Base-by-base conservation (phyloP, 2,329 filamentous ascomycete genomes). In the Stachybotrys elegans region DNA sequence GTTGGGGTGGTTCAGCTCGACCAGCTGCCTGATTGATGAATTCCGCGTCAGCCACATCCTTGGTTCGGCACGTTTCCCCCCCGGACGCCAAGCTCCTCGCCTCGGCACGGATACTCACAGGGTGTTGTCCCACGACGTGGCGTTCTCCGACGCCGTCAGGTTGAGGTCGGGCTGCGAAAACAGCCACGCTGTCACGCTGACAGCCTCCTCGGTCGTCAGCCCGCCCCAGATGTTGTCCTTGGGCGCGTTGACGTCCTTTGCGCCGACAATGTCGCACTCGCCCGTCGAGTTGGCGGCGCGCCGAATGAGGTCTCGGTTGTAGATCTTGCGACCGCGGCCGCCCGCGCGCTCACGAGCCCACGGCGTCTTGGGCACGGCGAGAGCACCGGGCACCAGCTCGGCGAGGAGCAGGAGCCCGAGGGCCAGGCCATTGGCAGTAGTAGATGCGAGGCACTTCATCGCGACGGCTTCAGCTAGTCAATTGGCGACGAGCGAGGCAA, bases 1-100 rank as follows among this genome's bases (percentile, higher is more conserved):
- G 56, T 76, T 76, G 1, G 72, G 72, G 19, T 56, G 50, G 41
- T 74, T 56, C 1, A 67, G 48, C 52, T 75, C 72, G 31, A 34
- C 31, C 13, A 34, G 7, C 31, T n/a, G 14, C 13, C 31, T 34
- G 14, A n/a, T n/a, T n/a, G n/a, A n/a, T n/a, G n/a, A n/a, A n/a
- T n/a, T n/a, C n/a, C n/a, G n/a, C n/a, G n/a, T n/a, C n/a, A n/a
- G n/a, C n/a, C n/a, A n/a, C n/a, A n/a, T n/a, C n/a, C n/a, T n/a
- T n/a, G n/a, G n/a, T n/a, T n/a, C n/a, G n/a, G n/a, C n/a, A n/a
- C n/a, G n/a, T n/a, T n/a, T n/a, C n/a, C n/a, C n/a, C n/a, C n/a
- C n/a, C n/a, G n/a, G n/a, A n/a, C n/a, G n/a, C n/a, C n/a, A n/a
- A n/a, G n/a, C n/a, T n/a, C n/a, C n/a, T n/a, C n/a, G n/a, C n/a